Evolutionary conservation across 345 rosid species (phyloP).

Genomic region (Excoecaria cochinchinensis): DNA sequence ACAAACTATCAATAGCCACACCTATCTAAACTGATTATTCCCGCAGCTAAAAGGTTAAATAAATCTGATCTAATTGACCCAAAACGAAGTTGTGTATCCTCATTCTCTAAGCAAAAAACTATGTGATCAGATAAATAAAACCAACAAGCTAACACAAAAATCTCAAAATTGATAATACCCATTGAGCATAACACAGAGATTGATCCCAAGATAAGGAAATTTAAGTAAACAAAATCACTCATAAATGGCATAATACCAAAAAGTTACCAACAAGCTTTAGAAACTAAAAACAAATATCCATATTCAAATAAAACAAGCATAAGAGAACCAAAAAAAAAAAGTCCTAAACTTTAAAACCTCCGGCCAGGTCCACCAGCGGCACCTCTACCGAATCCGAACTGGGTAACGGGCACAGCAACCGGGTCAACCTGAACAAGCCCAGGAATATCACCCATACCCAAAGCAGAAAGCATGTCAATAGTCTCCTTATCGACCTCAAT

Average conservation of each 20-base stretch:
- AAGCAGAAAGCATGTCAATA: constrained; percentile 27
- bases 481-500: constrained; percentile 31
- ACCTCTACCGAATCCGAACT: constrained; percentile 35
- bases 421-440: constrained; percentile 23
- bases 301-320: background rate
- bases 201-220: background rate
- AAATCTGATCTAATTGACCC: too few species aligned
- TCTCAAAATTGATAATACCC: background rate
- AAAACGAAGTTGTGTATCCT: too few species aligned
- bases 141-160: background rate
- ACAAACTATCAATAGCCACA: too few species aligned
- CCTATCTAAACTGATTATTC: too few species aligned
- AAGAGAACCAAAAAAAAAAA: background rate
- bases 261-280: constrained; percentile 1
- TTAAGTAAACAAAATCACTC: background rate
- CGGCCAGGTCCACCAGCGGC: constrained; percentile 35
- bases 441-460: constrained; percentile 25
- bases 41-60: too few species aligned
- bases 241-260: background rate
- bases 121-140: background rate
- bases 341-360: constrained; percentile 28
- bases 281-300: background rate
- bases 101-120: too few species aligned
- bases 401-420: constrained; percentile 1
- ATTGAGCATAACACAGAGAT: background rate